Evolutionary conservation across 306 rosid species (phyloP), one percentile per base, ranked within the genome.

Genomic region (Benincasa hispida): DNA sequence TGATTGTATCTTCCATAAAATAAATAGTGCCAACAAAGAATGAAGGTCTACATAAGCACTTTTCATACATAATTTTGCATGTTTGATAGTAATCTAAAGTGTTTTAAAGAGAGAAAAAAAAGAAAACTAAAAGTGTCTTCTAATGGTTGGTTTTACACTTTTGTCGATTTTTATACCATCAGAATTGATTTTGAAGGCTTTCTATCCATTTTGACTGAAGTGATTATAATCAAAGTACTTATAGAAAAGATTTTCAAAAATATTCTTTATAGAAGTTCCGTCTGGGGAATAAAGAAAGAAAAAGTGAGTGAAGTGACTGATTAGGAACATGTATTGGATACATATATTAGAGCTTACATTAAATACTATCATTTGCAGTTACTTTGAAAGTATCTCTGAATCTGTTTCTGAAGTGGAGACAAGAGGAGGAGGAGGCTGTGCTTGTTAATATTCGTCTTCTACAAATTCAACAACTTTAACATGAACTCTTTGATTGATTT

Each of bases 361-460:
- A 41, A 12, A 41, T 18, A 30, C 24, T 39, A n/a, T 67, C 18
- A 51, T 76, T 56, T 70, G 84, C 94, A 93, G 98, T 75, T 90
- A 86, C 87, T 88, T 85, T 80, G 85, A 78, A 21, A 96, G 97
- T 67, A 91, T 93, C 6, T 85, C 97, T 24, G 94, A 91, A 78
- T 76, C 92, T 10, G 84, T 83, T 75, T 90, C 98, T 47, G 98
- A 86, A 70, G 67, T 77, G 42, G 97, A 93, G 39, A 91, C 74
- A 41, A 47, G 75, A 45, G 75, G 75, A 66, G 73, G 68, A 61
- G 74, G 88, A 83, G 87, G 89, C 22, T 91, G 98, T 80, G 91
- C 93, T 53, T 93, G 98, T 80, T 93, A 78, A 86, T 58, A 75
- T 70, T 54, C 45, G 24, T 13, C 10, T 37, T 3, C 18, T 41